phyloP scores from a whole-genome alignment of 768 basidiomycete species.

The Tephrocybe sp. region DNA sequence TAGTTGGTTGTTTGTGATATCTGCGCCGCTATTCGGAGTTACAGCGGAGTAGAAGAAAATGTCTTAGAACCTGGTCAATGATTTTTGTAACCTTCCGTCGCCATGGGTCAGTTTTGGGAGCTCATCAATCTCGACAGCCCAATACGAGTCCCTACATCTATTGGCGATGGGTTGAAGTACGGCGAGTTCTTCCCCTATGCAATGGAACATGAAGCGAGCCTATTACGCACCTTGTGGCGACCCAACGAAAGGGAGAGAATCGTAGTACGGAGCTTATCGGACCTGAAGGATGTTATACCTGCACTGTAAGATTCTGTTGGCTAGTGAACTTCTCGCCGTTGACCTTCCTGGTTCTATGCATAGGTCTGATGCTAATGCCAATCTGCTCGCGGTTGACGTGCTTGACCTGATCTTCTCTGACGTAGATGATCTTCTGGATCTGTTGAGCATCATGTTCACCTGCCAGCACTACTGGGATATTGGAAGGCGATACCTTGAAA shows the following conservation, averaged over 20 bases:
- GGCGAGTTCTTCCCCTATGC: neutral
- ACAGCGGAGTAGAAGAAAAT: too few species aligned
- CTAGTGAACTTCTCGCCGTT: neutral
- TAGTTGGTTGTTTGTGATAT: too few species aligned
- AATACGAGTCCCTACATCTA: neutral
- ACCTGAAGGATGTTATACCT: neutral
- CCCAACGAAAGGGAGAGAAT: neutral
- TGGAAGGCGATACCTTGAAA: neutral
- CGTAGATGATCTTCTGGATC: neutral
- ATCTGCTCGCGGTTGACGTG: neutral
- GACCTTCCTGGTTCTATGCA: too few species aligned
- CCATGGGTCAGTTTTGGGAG: slow-evolving; percentile 1
- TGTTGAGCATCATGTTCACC: neutral
- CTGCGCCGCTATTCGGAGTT: too few species aligned
- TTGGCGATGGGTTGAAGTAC: neutral
- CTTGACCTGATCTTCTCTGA: neutral
- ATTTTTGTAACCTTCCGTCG: too few species aligned
- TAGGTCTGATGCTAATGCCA: neutral
- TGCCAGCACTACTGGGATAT: slow-evolving; percentile 5
- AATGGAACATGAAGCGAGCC: neutral
- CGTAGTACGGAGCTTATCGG: neutral
- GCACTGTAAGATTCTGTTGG: neutral
- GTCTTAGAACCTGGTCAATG: too few species aligned
- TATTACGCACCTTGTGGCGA: neutral
- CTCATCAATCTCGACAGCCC: neutral